These are phyloP conservation scores for Quercus aquifolioides DNA, from an alignment of 306 rosid species.

Conservation along the genomic window DNA sequence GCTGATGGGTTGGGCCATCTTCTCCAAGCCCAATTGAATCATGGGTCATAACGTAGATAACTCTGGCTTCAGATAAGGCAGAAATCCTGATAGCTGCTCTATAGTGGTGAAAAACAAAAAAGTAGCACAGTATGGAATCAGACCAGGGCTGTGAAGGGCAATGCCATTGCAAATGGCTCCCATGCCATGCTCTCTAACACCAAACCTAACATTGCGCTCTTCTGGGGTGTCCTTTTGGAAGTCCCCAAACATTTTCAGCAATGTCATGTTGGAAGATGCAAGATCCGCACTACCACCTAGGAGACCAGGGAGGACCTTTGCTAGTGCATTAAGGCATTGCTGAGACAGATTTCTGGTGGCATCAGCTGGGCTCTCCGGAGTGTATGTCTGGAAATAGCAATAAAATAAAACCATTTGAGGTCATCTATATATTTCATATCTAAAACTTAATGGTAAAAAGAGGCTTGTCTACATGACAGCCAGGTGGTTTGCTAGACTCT, in stretches of 20 bases:
- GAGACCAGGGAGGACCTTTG: constrained; percentile 80
- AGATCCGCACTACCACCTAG: constrained; percentile 99
- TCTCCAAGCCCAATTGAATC: constrained; percentile 99
- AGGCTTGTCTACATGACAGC: not conserved
- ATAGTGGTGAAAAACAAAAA: constrained; percentile 97
- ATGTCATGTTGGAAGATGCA: constrained; percentile 98
- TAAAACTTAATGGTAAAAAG: not conserved
- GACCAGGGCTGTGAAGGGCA: constrained; percentile 90
- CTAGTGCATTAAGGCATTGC: constrained; percentile 89
- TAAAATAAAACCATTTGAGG: constrained; percentile 19
- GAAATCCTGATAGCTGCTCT: constrained; percentile 95
- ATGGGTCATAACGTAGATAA: constrained; percentile 93
- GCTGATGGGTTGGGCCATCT: constrained; percentile 99
- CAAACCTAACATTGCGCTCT: constrained; percentile 91
- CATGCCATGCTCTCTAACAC: constrained; percentile 97
- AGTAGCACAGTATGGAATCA: constrained; percentile 94
- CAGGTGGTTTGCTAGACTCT: not conserved
- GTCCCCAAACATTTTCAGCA: constrained; percentile 77
- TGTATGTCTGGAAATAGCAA: constrained; percentile 67
- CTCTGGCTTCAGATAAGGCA: constrained; percentile 70
- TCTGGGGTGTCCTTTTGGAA: constrained; percentile 87
- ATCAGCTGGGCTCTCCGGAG: constrained; percentile 89
- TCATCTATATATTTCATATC: not conserved
- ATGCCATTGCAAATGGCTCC: constrained; percentile 97
- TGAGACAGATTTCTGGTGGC: constrained; percentile 95